Conservation (phyloP, 495 filamentous ascomycete species). For the Penicillium cosmopolitanum region DNA sequence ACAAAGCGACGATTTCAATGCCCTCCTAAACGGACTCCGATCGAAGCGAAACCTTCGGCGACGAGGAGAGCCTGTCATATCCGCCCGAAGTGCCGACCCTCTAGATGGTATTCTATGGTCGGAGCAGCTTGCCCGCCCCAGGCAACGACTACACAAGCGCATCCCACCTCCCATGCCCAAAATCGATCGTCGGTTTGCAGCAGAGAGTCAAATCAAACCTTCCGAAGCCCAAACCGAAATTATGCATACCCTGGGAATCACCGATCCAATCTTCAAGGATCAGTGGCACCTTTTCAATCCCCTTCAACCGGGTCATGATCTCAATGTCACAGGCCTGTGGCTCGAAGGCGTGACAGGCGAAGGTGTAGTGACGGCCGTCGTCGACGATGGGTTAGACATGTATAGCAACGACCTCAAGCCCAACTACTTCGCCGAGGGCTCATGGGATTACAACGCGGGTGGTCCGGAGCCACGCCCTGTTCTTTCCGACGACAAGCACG, state of each 20-base stretch:
- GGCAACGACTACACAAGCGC: conserved; percentile 77
- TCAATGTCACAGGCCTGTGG: conserved; percentile 95
- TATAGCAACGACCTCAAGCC: conserved; percentile 90
- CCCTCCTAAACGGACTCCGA: conserved; percentile 60
- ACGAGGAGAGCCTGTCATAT: conserved; percentile 51
- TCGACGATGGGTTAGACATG: conserved; percentile 97
- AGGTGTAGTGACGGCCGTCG: conserved; percentile 86
- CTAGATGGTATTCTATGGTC: conserved; percentile 78
- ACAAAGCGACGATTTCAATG: conserved; percentile 58
- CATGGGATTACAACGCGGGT: conserved; percentile 94
- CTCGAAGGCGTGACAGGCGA: conserved; percentile 88
- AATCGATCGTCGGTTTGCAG: conserved; percentile 11
- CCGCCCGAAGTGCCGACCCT: conserved; percentile 54
- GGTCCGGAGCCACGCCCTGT: conserved; percentile 75
- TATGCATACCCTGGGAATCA: conserved; percentile 67
- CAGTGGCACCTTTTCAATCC: conserved; percentile 97
- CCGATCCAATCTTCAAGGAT: conserved; percentile 86
- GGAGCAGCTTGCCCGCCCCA: conserved; percentile 74
- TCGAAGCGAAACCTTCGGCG: conserved; percentile 54
- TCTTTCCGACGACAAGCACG: conserved; percentile 81
- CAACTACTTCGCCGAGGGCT: conserved; percentile 89
- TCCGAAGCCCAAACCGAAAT: conserved; percentile 63
- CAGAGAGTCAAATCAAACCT: conserved; percentile 47
- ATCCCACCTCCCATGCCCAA: conserved; percentile 49
- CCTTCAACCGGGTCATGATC: conserved; percentile 79